phyloP scores from a whole-genome alignment of 2,329 filamentous ascomycete genomes.

The Aureobasidium sp. region DNA sequence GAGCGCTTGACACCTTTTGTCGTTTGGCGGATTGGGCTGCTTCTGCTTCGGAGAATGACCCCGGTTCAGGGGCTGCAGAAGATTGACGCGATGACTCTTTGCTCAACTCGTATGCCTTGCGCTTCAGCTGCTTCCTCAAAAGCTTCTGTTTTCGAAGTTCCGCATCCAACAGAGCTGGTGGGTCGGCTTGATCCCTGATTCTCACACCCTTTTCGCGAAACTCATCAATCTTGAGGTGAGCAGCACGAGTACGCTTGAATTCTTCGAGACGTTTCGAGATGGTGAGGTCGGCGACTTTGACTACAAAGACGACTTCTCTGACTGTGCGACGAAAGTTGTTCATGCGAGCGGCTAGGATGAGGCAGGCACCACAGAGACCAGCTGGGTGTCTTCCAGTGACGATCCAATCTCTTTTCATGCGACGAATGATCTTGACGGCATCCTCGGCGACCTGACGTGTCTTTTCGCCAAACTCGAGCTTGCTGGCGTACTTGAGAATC shows the following conservation, averaged over 20 bases:
- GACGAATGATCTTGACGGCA: slow-evolving; percentile 74
- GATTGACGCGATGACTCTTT: slow-evolving; percentile 20
- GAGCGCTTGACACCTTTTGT: slow-evolving; percentile 17
- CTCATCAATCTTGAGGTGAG: slow-evolving; percentile 76
- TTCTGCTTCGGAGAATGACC: not conserved
- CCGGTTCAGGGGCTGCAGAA: slow-evolving; percentile 1
- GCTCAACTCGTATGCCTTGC: slow-evolving; percentile 16
- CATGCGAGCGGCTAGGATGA: slow-evolving; percentile 93
- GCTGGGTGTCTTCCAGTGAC: slow-evolving; percentile 86
- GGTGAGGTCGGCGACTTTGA: slow-evolving; percentile 90
- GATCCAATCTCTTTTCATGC: slow-evolving; percentile 98
- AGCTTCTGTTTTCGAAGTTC: slow-evolving; percentile 38
- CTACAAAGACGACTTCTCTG: slow-evolving; percentile 92
- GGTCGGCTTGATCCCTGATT: slow-evolving; percentile 66
- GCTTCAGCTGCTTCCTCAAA: slow-evolving; percentile 24
- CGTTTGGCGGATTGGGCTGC: slow-evolving; percentile 14
- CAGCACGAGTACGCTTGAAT: slow-evolving; percentile 79
- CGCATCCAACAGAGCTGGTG: slow-evolving; percentile 70
- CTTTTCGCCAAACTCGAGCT: slow-evolving; percentile 79
- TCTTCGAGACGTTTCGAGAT: slow-evolving; percentile 87
- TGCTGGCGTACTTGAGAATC: slow-evolving; percentile 81
- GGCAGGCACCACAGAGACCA: slow-evolving; percentile 85
- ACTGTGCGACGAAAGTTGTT: slow-evolving; percentile 94
- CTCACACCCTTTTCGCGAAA: slow-evolving; percentile 62
- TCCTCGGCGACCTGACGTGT: slow-evolving; percentile 81